phyloP scores from a whole-genome alignment of 192 early-diverging fungal genomes.

The Coemansia sp. region DNA sequence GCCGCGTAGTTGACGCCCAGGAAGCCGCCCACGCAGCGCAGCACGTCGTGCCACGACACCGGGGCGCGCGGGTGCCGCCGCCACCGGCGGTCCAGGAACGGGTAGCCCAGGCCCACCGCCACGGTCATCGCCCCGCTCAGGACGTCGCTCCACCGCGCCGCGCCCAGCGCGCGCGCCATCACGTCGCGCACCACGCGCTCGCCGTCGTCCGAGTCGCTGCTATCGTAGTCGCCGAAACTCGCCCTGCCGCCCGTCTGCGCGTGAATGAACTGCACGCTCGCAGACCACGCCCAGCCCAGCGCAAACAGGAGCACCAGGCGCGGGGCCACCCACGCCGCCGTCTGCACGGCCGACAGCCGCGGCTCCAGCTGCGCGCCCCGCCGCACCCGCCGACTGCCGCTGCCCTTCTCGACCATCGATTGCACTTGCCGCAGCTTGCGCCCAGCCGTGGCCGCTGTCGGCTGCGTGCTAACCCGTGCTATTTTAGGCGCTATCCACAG shows the following conservation, averaged over 20 bases:
- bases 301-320: conserved; percentile 36
- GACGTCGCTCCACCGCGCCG: conserved; percentile 31
- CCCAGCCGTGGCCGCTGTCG: too few relatives aligned
- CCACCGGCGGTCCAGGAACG: conserved; percentile 43
- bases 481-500: conserved; percentile 47
- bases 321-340: conserved; percentile 39
- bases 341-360: conserved; percentile 16
- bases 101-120: conserved; percentile 32
- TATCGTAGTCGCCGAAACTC: conserved; percentile 7
- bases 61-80: conserved; percentile 15
- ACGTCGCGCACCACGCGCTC: conserved; percentile 21
- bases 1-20: conserved; percentile 50
- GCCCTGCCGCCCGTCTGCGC: conserved; percentile 10
- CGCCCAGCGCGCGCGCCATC: conserved; percentile 33
- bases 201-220: conserved; percentile 17
- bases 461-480: conserved; percentile 15
- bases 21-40: conserved; percentile 45
- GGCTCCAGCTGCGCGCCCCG: not conserved
- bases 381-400: too few relatives aligned
- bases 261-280: conserved; percentile 45
- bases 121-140: conserved; percentile 37
- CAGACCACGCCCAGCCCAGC: conserved; percentile 43
- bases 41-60: conserved; percentile 36
- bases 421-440: not conserved
- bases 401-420: not conserved